These are phyloP conservation scores for Canavalia gladiata DNA, from an alignment of 306 rosid species.

Conservation along the genomic window DNA sequence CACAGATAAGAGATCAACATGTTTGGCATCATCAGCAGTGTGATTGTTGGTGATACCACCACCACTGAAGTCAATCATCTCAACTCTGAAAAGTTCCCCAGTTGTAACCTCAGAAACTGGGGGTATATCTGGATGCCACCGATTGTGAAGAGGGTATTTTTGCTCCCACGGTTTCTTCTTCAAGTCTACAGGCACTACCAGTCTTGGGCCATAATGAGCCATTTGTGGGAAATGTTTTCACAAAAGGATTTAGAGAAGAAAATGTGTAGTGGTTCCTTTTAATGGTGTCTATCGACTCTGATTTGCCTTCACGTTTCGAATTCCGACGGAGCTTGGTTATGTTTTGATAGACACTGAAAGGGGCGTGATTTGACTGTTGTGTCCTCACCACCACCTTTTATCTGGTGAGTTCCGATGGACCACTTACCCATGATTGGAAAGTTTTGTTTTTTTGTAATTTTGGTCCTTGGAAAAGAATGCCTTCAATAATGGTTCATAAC, in stretches of 20 bases:
- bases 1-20: slow-evolving; percentile 59
- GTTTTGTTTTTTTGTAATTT: neutral
- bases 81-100: slow-evolving; percentile 54
- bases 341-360: neutral
- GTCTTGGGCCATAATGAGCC: slow-evolving; percentile 49
- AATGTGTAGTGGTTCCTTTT: neutral
- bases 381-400: neutral
- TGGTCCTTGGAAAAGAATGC: neutral
- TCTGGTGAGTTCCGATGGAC: slow-evolving; percentile 16
- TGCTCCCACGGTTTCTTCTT: slow-evolving; percentile 65
- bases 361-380: neutral
- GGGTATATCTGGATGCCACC: slow-evolving; percentile 65
- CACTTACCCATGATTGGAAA: slow-evolving; percentile 12
- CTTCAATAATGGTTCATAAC: neutral
- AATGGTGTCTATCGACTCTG: neutral
- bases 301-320: neutral
- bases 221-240: slow-evolving; percentile 23
- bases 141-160: slow-evolving; percentile 57
- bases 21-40: slow-evolving; percentile 68
- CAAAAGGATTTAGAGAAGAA: neutral
- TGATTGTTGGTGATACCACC: slow-evolving; percentile 58
- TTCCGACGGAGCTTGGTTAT: too few species aligned
- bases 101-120: slow-evolving; percentile 53
- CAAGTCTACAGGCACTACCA: slow-evolving; percentile 53
- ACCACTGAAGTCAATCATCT: slow-evolving; percentile 63